phyloP scores from a whole-genome alignment of 2,329 filamentous ascomycete genomes.

The Sclerotinia trifoliorum region DNA sequence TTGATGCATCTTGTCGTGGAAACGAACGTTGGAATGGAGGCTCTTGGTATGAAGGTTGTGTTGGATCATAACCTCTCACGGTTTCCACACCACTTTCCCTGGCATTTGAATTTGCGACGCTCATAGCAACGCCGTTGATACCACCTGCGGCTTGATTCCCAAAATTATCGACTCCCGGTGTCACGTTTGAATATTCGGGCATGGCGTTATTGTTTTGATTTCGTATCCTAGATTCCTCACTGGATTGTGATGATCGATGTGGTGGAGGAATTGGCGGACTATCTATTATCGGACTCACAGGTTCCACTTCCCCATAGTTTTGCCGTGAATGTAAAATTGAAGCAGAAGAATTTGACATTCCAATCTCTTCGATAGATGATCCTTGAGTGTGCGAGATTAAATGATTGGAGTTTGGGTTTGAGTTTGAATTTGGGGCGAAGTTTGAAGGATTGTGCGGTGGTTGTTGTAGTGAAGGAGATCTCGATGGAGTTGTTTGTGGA shows the following conservation, averaged over 20 bases:
- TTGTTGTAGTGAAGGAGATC: not conserved
- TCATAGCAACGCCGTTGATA: slow-evolving; percentile 66
- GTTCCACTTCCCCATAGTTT: slow-evolving; percentile 25
- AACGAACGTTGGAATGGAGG: slow-evolving; percentile 21
- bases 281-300: slow-evolving; percentile 26
- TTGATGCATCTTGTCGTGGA: slow-evolving; percentile 28
- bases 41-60: slow-evolving; percentile 25
- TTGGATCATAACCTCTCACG: slow-evolving; percentile 45
- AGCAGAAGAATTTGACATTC: slow-evolving; percentile 24
- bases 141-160: slow-evolving; percentile 61
- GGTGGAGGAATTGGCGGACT: slow-evolving; percentile 37
- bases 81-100: slow-evolving; percentile 65
- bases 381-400: not conserved
- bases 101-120: slow-evolving; percentile 62
- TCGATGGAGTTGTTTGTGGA: slow-evolving; percentile 6
- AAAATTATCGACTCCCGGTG: slow-evolving; percentile 67
- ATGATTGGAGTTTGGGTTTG: not conserved
- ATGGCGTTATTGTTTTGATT: slow-evolving; percentile 28
- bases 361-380: slow-evolving; percentile 21
- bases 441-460: slow-evolving; percentile 7
- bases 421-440: not conserved
- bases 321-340: slow-evolving; percentile 14
- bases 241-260: slow-evolving; percentile 37
- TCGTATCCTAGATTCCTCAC: slow-evolving; percentile 27
- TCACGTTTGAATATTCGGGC: slow-evolving; percentile 44